Evolutionary conservation across 1,139 yeast genomes (phyloP).

Genomic region (Blastobotrys illinoisensis): DNA sequence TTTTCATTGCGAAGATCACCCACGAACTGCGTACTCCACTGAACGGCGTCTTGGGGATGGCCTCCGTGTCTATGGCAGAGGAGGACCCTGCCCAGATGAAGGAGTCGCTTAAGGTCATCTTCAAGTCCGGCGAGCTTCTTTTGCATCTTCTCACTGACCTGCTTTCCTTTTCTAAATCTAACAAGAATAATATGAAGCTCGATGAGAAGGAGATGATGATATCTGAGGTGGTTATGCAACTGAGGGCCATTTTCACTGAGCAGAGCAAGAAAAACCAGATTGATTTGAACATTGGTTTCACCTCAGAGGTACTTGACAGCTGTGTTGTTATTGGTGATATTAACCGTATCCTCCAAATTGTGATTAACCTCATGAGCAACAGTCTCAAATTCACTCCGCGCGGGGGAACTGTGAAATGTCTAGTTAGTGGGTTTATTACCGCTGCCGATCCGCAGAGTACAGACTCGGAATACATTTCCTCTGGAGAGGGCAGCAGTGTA

Average conservation of each 20-base stretch:
- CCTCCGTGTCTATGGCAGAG: conserved; percentile 88
- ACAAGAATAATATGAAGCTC: conserved; percentile 62
- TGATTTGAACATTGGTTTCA: conserved; percentile 37
- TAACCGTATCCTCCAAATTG: conserved; percentile 86
- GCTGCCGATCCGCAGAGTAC: not conserved
- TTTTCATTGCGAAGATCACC: conserved; percentile 87
- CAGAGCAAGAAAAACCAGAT: conserved; percentile 77
- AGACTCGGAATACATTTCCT: not conserved
- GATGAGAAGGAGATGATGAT: conserved; percentile 72
- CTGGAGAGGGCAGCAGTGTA: conserved; percentile 12
- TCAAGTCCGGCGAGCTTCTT: conserved; percentile 79
- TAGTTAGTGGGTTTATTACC: conserved; percentile 4
- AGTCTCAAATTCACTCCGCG: conserved; percentile 88
- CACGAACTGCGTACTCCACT: conserved; percentile 90
- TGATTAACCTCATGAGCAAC: conserved; percentile 87
- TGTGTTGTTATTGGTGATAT: conserved; percentile 79
- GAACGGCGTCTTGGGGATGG: conserved; percentile 91
- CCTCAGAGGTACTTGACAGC: conserved; percentile 31
- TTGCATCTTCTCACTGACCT: conserved; percentile 82
- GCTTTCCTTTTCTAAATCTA: conserved; percentile 79
- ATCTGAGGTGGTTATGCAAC: conserved; percentile 73
- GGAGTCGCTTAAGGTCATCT: conserved; percentile 66
- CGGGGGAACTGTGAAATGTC: conserved; percentile 62
- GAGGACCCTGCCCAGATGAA: conserved; percentile 63
- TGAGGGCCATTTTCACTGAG: conserved; percentile 81